Base-by-base conservation (phyloP, 2,329 filamentous ascomycete species). In the Nemania sp. region DNA sequence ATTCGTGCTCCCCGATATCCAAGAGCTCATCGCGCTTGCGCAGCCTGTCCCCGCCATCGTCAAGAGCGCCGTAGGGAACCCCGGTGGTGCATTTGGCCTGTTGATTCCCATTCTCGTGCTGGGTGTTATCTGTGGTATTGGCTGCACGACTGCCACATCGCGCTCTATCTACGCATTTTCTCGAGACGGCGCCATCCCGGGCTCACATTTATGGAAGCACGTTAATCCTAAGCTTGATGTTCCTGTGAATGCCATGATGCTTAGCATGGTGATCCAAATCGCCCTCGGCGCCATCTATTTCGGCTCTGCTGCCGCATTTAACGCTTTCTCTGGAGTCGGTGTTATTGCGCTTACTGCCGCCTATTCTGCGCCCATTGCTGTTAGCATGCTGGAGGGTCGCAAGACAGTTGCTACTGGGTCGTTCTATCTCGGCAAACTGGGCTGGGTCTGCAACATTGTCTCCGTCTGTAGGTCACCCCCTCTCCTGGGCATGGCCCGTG, bases 211-310 rank as follows among this genome's bases (percentile, higher is more conserved):
- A 72, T 88, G 85, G 83, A 81, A 80, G 66, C 68, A 77, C 57
- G 80, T 89, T 61, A 81, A 88, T 74, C 71, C 71, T 41, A 81
- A 75, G 54, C 75, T 88, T 0, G 84, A 87, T 57, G 78, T 89
- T 3, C 86, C 86, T 0, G 63, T 89, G 50, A 88, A 89, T 67
- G 84, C 84, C 59, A 88, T 89, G 85, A 84, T 89, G 81, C 79
- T 89, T 50, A 83, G 80, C 64, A 87, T 86, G 81, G 78, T 72
- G 3, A 74, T 89, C 23, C 79, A 89, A 70, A 77, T 88, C 51
- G 45, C 81, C 12, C 80, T 90, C 5, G 86, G 82, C 26, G 66
- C 85, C 62, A 83, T 90, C 68, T 88, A 88, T 74, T 87, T 90
- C 59, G 86, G 86, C 41, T 87, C 84, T 2, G 72, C 78, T 0